These are phyloP conservation scores for Alloteropsis angusta DNA, from an alignment of 202 grass and related monocot species.

Conservation along the genomic window DNA sequence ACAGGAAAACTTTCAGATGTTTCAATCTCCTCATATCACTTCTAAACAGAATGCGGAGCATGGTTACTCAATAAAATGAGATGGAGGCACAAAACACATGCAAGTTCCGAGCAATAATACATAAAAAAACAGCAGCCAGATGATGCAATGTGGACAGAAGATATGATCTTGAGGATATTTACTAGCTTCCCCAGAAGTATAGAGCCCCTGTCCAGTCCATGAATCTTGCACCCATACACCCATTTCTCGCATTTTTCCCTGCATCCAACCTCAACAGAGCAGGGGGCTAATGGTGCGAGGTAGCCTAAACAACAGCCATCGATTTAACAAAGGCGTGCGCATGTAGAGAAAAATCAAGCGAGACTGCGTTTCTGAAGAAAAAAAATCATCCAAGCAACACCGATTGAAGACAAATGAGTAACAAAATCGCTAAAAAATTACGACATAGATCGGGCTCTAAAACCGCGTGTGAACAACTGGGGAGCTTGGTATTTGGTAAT, in stretches of 20 bases:
- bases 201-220: constrained; percentile 15
- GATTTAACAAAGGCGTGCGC: neutral
- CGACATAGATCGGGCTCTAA: neutral
- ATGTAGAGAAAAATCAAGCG: neutral
- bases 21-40: constrained; percentile 29
- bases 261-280: constrained; percentile 9
- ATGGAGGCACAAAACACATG: neutral
- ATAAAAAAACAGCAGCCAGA: neutral
- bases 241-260: constrained; percentile 37
- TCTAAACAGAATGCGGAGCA: neutral
- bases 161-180: constrained; percentile 15
- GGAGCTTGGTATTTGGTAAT: neutral
- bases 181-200: constrained; percentile 23
- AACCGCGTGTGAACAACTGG: neutral
- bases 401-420: neutral
- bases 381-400: neutral
- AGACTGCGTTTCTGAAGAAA: neutral
- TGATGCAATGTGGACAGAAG: constrained; percentile 19
- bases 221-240: constrained; percentile 41
- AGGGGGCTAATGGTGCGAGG: constrained; percentile 48
- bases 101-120: neutral
- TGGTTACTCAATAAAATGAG: neutral
- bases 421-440: neutral
- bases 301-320: neutral
- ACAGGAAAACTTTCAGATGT: constrained; percentile 27